Evolutionary conservation across 2,329 filamentous ascomycete species (phyloP), one percentile per base, ranked within the genome.

Genomic region (Colletotrichum sp.): DNA sequence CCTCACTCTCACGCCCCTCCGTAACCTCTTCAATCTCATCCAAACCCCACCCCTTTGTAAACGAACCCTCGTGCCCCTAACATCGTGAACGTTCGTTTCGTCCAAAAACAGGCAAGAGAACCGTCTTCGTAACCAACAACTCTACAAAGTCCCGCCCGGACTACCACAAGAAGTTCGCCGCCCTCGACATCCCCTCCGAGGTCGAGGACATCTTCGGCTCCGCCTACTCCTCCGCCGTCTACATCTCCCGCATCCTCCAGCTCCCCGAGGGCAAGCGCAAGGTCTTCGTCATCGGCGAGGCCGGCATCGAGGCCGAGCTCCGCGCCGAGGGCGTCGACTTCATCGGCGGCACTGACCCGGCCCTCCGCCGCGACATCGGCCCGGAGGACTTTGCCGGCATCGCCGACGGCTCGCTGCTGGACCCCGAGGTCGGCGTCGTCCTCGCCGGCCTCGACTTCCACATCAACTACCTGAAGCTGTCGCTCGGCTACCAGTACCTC

Each of bases 91-190:
- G 43, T 55, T 63, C 21, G 13, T 57, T 60, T 36, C 63, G 30
- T 26, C 55, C 7, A 18, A 77, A 28, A 39, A 34, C 69, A 97
- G 96, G 95, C 83, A 99, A 99, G 86, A 94, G 94, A 83, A 91
- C 97, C 39, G 93, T 99, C 71, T 99, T 99, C 83, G 97, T 99
- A 68, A 99, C 97, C 55, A 99, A 99, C 88, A 99, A 99, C 88
- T 98, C 96, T 82, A 99, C 97, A 73, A 99, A 99, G 84, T 98
- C 96, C 13, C 94, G 97, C 72, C 89, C 91, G 66, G 96, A 98
- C 83, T 99, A 99, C 86, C 93, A 94, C 84, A 95, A 96, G 88
- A 99, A 99, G 83, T 93, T 99, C 76, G 92, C 94, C 63, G 87
- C 87, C 70, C 90, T 98, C 83, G 94, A 94, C 63, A 98, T 99